A percentile compares a stretch with the other conserved stretches of the same genome.
Conservation (phyloP, 2,329 filamentous ascomycete species). For the Cadophora sp. region DNA sequence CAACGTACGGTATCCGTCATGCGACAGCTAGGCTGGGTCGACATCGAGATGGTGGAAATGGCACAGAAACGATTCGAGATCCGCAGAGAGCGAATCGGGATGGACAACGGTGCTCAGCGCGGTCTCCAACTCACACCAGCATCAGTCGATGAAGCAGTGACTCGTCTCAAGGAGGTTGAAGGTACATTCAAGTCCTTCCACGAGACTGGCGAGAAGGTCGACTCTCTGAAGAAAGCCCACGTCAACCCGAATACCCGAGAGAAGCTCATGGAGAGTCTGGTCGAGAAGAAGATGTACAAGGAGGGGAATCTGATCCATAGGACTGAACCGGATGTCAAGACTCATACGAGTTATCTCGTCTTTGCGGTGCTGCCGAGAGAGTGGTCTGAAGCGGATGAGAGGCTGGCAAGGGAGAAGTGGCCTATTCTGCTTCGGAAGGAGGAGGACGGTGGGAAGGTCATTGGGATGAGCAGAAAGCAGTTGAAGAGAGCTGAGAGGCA, state of each 20-base stretch:
- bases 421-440: conserved; percentile 32
- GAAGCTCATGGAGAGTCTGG: conserved; percentile 44
- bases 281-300: conserved; percentile 66
- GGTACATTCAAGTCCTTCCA: conserved; percentile 71
- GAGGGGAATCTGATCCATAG: conserved; percentile 81
- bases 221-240: conserved; percentile 38
- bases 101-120: conserved; percentile 65
- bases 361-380: conserved; percentile 89
- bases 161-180: conserved; percentile 76
- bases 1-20: conserved; percentile 83
- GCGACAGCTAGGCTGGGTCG: conserved; percentile 83
- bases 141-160: conserved; percentile 80
- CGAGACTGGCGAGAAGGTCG: conserved; percentile 41
- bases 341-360: conserved; percentile 95
- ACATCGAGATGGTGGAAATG: conserved; percentile 94
- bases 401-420: conserved; percentile 67
- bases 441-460: conserved; percentile 18
- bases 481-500: conserved; percentile 39
- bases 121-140: conserved; percentile 63
- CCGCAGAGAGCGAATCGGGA: conserved; percentile 78
- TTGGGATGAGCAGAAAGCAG: conserved; percentile 38
- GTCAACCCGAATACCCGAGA: conserved; percentile 48
- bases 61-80: conserved; percentile 81
- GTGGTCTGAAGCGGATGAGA: conserved; percentile 86
- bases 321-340: conserved; percentile 88